phyloP scores from a whole-genome alignment of 441 rosid genomes.

The Aleurites moluccanus region DNA sequence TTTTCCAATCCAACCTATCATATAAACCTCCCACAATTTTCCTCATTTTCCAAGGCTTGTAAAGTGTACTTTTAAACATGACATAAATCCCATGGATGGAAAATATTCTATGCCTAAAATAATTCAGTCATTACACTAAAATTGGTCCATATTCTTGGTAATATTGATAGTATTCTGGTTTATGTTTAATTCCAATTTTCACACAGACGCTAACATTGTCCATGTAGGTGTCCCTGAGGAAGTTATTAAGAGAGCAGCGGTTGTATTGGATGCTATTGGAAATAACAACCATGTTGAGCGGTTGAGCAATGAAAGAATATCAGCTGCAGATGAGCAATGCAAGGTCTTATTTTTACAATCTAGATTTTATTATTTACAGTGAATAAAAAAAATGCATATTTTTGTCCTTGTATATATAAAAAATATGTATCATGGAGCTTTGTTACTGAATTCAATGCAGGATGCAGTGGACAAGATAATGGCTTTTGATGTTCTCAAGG shows the following conservation, averaged over 20 bases:
- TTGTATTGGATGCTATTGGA: constrained; percentile 54
- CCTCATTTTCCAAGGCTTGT: background rate
- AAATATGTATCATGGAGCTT: constrained; percentile 13
- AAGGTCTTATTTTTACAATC: constrained; percentile 45
- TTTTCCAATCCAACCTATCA: background rate
- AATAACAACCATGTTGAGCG: constrained; percentile 51
- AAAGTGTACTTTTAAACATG: background rate
- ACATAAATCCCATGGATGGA: background rate
- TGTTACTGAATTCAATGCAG: constrained; percentile 39
- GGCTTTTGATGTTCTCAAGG: constrained; percentile 53
- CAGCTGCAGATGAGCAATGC: constrained; percentile 62
- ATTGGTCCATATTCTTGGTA: background rate
- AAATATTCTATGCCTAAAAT: background rate
- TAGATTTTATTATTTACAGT: constrained; percentile 5
- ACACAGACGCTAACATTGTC: constrained; percentile 15
- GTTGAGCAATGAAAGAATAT: constrained; percentile 54
- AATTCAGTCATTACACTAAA: background rate
- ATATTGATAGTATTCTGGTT: background rate
- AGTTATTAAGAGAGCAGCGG: constrained; percentile 78
- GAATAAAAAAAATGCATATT: constrained; percentile 5
- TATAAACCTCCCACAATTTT: background rate
- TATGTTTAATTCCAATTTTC: background rate
- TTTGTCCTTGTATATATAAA: background rate
- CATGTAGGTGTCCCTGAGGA: constrained; percentile 77
- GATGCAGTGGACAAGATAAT: constrained; percentile 69